Evolutionary conservation across 805 yeast genomes (phyloP).

Genomic region (Cyberlindnera euphorbiiphila): DNA sequence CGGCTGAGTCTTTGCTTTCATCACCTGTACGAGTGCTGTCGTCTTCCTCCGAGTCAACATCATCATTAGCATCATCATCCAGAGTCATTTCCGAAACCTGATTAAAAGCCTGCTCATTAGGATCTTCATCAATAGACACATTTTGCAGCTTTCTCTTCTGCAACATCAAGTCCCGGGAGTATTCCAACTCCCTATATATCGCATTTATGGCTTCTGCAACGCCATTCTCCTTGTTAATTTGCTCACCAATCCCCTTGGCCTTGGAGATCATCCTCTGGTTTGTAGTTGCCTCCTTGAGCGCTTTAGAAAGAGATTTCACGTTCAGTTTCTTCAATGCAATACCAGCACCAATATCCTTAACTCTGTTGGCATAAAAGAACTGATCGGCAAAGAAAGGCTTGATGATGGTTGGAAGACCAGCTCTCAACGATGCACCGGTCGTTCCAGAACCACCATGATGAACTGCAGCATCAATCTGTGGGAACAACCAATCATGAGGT

Average conservation of each 20-base stretch:
- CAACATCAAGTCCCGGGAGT: slow-evolving; percentile 57
- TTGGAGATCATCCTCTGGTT: slow-evolving; percentile 63
- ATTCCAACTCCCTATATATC: slow-evolving; percentile 77
- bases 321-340: slow-evolving; percentile 65
- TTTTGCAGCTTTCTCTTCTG: slow-evolving; percentile 36
- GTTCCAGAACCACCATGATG: slow-evolving; percentile 98
- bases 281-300: slow-evolving; percentile 63
- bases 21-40: neutral
- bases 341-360: slow-evolving; percentile 89
- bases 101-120: too few relatives aligned
- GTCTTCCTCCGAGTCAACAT: slow-evolving; percentile 3
- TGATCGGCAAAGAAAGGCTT: slow-evolving; percentile 98
- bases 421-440: slow-evolving; percentile 84
- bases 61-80: slow-evolving; percentile 9
- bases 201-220: slow-evolving; percentile 70
- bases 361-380: slow-evolving; percentile 82
- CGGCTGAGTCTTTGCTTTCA: slow-evolving; percentile 11
- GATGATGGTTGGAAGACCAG: slow-evolving; percentile 84
- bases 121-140: slow-evolving; percentile 13
- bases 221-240: slow-evolving; percentile 73
- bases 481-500: slow-evolving; percentile 95
- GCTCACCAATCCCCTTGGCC: slow-evolving; percentile 59
- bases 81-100: too few relatives aligned
- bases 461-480: slow-evolving; percentile 86
- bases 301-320: slow-evolving; percentile 56